Percentiles rank a stretch among this genome's conserved stretches.
phyloP scores from a whole-genome alignment of 2,329 filamentous ascomycete species.

The Xylariaceae sp. region DNA sequence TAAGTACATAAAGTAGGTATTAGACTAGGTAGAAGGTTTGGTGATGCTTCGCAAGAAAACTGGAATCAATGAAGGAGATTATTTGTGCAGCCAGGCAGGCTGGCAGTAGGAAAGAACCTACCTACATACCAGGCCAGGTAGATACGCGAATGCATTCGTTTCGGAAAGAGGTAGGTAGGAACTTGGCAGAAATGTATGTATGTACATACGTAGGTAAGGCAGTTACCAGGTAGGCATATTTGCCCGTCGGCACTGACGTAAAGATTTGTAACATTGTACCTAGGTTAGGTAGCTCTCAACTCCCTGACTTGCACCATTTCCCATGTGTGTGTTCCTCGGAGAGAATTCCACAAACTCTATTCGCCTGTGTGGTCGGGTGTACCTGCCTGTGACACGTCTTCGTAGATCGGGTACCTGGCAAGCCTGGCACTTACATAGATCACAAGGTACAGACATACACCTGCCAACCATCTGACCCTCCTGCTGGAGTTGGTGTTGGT shows the following conservation, averaged over 20 bases:
- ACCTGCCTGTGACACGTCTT: constrained; percentile 25
- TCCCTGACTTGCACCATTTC: no score
- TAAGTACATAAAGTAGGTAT: no score
- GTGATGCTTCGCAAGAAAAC: no score
- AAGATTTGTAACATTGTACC: not conserved
- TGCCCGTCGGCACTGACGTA: not conserved
- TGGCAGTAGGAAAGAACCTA: no score
- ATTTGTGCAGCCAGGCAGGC: not conserved
- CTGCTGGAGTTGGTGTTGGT: no score
- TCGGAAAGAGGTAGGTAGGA: no score
- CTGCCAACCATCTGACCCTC: no score
- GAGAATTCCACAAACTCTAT: constrained; percentile 25
- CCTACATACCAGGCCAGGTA: no score
- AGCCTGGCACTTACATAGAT: constrained; percentile 10
- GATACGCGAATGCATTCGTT: not conserved
- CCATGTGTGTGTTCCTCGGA: constrained; percentile 17
- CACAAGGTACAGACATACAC: no score
- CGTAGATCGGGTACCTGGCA: constrained; percentile 29
- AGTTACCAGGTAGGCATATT: not conserved
- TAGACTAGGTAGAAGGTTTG: no score
- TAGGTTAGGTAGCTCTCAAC: not conserved
- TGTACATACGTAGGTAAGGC: no score
- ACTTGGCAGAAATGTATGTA: no score
- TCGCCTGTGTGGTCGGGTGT: constrained; percentile 22
- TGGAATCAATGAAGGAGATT: not conserved